Evolutionary conservation across 129 eudicot genomes (phyloP).

Genomic region (Oenanthe sinensis): DNA sequence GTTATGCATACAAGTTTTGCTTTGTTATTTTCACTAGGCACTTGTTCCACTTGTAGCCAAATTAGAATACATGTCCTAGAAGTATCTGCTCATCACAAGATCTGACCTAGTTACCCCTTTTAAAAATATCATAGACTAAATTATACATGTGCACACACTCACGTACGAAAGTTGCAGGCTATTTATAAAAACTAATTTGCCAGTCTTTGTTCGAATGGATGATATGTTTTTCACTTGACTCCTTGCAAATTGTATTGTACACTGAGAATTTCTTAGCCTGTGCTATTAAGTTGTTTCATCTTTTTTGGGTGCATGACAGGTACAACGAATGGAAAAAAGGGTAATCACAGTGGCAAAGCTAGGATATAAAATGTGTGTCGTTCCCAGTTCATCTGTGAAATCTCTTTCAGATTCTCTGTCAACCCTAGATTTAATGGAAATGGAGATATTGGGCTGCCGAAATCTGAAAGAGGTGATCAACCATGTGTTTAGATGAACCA

Average conservation of each 20-base stretch:
- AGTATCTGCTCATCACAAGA: background rate
- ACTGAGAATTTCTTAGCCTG: background rate
- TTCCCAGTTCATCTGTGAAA: conserved; percentile 49
- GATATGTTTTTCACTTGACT: background rate
- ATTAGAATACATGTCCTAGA: background rate
- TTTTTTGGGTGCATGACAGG: conserved; percentile 24
- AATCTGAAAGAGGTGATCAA: conserved; percentile 79
- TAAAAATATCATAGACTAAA: background rate
- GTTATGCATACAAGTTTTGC: background rate
- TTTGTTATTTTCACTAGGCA: background rate
- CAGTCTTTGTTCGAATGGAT: background rate
- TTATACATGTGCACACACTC: background rate
- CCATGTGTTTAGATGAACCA: conserved; percentile 38
- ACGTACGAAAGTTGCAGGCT: background rate
- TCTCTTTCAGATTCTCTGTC: conserved; percentile 30
- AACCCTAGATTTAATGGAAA: conserved; percentile 28
- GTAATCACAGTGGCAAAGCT: conserved; percentile 57
- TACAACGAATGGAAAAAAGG: conserved; percentile 83
- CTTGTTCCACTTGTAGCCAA: background rate
- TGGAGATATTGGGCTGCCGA: conserved; percentile 58
- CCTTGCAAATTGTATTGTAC: background rate
- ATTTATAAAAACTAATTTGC: background rate
- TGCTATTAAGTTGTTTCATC: background rate
- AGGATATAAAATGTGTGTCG: conserved; percentile 41
- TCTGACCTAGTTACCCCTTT: background rate